These are phyloP conservation scores for Rhodofomes roseus DNA, from an alignment of 1,284 basidiomycete species.

Conservation along the genomic window DNA sequence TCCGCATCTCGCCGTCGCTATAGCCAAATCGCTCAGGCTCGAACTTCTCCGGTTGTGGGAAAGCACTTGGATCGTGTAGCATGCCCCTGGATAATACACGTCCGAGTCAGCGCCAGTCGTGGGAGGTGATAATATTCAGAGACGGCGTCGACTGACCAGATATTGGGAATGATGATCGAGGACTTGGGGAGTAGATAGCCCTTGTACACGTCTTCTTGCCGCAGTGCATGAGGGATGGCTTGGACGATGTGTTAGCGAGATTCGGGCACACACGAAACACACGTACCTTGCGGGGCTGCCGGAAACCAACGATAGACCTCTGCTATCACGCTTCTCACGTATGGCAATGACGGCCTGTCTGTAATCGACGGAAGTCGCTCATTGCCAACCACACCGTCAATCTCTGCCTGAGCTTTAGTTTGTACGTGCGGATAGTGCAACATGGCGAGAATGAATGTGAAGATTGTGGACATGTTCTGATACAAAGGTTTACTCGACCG, in stretches of 20 bases:
- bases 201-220: slow-evolving; percentile 21
- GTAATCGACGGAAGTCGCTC: no score
- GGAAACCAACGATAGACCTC: slow-evolving; percentile 28
- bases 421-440: slow-evolving; percentile 27
- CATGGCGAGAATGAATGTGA: not conserved
- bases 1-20: no score
- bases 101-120: not conserved
- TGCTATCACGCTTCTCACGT: slow-evolving; percentile 20
- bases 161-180: slow-evolving; percentile 23
- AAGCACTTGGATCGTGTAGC: no score
- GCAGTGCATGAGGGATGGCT: slow-evolving; percentile 21
- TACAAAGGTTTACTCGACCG: not conserved
- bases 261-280: not conserved
- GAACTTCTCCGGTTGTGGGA: no score
- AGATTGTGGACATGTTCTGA: not conserved
- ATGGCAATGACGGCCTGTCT: no score
- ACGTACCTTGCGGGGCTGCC: slow-evolving; percentile 19
- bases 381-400: no score
- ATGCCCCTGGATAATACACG: not conserved
- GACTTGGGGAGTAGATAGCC: slow-evolving; percentile 24
- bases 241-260: not conserved
- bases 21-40: no score
- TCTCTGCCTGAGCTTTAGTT: not conserved
- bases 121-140: not conserved
- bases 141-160: slow-evolving; percentile 10